These are phyloP conservation scores for Suillus cothurnatus DNA, from an alignment of 768 basidiomycete genomes.

Conservation along the genomic window DNA sequence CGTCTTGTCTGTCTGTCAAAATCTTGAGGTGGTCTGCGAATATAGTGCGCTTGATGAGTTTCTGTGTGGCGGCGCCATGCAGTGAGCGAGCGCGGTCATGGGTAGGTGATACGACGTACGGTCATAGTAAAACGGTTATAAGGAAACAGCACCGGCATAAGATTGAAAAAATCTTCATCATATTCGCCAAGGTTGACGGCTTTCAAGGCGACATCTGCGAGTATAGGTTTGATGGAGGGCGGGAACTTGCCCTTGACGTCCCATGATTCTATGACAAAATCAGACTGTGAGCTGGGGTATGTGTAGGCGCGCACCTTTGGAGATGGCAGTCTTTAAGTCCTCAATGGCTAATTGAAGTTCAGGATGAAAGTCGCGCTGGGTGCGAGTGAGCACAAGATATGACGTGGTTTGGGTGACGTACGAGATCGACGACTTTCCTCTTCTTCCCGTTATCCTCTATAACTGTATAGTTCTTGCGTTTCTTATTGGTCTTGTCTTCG, in stretches of 20 bases:
- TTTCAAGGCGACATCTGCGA: slow-evolving; percentile 70
- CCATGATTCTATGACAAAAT: slow-evolving; percentile 63
- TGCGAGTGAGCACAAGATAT: neutral
- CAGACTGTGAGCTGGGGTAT: neutral
- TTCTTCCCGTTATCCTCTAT: slow-evolving; percentile 64
- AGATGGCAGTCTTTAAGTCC: slow-evolving; percentile 60
- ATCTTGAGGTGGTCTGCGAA: slow-evolving; percentile 72
- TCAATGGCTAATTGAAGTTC: slow-evolving; percentile 65
- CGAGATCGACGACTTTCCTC: slow-evolving; percentile 69
- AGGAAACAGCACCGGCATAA: slow-evolving; percentile 85
- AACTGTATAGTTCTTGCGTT: slow-evolving; percentile 57
- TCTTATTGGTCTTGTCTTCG: slow-evolving; percentile 46
- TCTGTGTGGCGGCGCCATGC: neutral
- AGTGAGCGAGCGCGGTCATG: neutral
- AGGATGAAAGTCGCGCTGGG: slow-evolving; percentile 67
- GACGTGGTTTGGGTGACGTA: slow-evolving; percentile 29
- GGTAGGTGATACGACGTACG: slow-evolving; percentile 41
- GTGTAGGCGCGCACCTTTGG: slow-evolving; percentile 45
- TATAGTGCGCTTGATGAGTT: slow-evolving; percentile 84
- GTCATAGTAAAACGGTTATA: slow-evolving; percentile 97
- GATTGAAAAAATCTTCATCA: slow-evolving; percentile 88
- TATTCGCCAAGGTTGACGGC: slow-evolving; percentile 88
- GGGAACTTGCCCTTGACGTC: slow-evolving; percentile 90
- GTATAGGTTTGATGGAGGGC: slow-evolving; percentile 67
- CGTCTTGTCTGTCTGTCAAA: slow-evolving; percentile 67